Base-by-base conservation (phyloP, 1,284 basidiomycete genomes). In the Bondarzewia mesenterica region DNA sequence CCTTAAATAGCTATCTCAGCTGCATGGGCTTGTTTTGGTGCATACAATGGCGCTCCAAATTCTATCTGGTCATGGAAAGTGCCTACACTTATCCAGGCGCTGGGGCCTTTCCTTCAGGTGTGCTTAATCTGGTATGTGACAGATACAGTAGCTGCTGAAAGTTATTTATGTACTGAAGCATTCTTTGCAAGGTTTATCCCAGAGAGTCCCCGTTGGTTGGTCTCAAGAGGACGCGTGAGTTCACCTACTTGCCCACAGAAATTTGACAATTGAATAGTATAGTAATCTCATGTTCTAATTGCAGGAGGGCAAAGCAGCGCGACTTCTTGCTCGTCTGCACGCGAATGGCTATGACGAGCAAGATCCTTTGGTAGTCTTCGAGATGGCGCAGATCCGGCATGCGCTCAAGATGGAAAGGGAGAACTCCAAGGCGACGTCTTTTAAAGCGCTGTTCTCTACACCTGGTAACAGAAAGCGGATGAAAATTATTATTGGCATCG, bases 171-270 rank as follows among this genome's bases (percentile, higher is more conserved):
- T 22, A 26, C 27, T 15, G 7, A 46, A 15, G 16, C 32, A 32
- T 25, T 59, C 50, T 16, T 22, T 0, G 15, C n/a, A 20, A 78
- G 77, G 74, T 74, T 83, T 54, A 68, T 83, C 10, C 85, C 85
- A 5, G 82, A 88, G 58, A 82, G 80, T 26, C 83, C 84, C 20
- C 73, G 84, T 26, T 86, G 74, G 67, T 70, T 87, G 15, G 72
- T 85, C 12, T 75, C 78, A 18, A 75, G 74, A 58, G 81, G 81
- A 32, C 60, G 69, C 51, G 79, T 80, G 45, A 50, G 77, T 59
- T 10, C 5, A 23, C 21, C 7, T 20, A 37, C 25, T 23, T 50
- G 15, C 22, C 20, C 21, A 21, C n/a, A 15, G 26, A 2, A 1
- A n/a, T 14, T 29, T 44, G 6, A 1, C 8, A 7, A 20, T 25